Base-by-base conservation (phyloP, 192 early-diverging fungal species). In the Linderina pennispora region DNA sequence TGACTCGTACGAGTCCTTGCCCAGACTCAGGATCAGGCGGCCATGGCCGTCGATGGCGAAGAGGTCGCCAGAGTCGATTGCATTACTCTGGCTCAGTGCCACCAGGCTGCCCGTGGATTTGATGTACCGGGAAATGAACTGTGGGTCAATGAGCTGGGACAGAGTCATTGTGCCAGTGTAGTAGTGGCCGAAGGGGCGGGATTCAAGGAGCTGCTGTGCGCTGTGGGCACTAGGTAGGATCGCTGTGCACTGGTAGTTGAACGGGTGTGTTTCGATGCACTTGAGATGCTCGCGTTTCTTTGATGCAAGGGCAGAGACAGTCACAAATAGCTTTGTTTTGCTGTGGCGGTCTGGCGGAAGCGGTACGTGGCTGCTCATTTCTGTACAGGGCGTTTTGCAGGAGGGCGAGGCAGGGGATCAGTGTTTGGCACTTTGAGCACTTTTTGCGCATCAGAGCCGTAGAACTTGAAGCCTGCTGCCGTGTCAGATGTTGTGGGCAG, bases 291-390 rank as follows among this genome's bases (percentile, higher is more conserved):
- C 68, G 17, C 24, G 37, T 23, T 56, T 55, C 41, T 53, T 59
- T n/a, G 68, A 72, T 2, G 23, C n/a, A 31, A 72, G 45, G 8
- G 52, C 45, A 5, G 60, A 58, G 6, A 63, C 35, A 1, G 68
- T 60, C 13, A 63, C 57, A 43, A 45, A 64, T 2, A 72, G 61
- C 41, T 72, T 72, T 61, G 55, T 72, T 36, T 72, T 63, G 53
- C 41, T 59, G 68, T 72, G 61, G 8, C 49, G 48, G 17, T 72
- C 61, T 17, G 39, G 44, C 13, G 68, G 68, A 40, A 64, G 62
- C 36, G 61, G 56, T 11, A 72, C 40, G 23, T 72, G 68, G 41
- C 68, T 72, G 23, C 68, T 72, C 68, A 72, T 72, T 10, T 1
- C 28, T 31, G 28, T n/a, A n/a, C n/a, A n/a, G n/a, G n/a, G n/a